Conservation (phyloP, 345 rosid species). For the Citrus cavaleriei region DNA sequence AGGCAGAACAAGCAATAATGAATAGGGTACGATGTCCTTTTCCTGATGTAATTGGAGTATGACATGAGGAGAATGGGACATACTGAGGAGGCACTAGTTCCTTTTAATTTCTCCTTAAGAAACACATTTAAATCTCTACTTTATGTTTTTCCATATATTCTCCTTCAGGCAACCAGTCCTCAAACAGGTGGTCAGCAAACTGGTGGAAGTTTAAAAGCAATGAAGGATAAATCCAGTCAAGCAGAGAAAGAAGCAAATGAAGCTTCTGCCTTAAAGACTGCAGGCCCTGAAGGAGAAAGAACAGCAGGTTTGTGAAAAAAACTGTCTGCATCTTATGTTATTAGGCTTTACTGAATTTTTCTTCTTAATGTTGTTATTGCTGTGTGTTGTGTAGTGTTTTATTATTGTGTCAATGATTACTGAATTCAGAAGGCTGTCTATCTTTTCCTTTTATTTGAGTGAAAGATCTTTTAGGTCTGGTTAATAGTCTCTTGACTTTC, state of each 20-base stretch:
- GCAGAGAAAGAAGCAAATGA: slow-evolving; percentile 60
- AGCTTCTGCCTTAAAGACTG: slow-evolving; percentile 68
- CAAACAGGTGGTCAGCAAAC: slow-evolving; percentile 64
- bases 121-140: slow-evolving; percentile 4
- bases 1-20: slow-evolving; percentile 75
- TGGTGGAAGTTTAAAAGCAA: slow-evolving; percentile 75
- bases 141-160: not conserved
- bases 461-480: not conserved
- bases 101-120: not conserved
- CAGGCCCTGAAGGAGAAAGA: slow-evolving; percentile 77
- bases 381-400: not conserved
- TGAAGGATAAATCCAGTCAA: slow-evolving; percentile 66
- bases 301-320: slow-evolving; percentile 63
- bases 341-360: not conserved
- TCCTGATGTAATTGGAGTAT: slow-evolving; percentile 7
- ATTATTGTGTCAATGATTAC: not conserved
- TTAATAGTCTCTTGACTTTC: not conserved
- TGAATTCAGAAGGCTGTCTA: not conserved
- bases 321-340: not conserved
- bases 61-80: not conserved
- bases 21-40: slow-evolving; percentile 54
- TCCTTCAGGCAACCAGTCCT: slow-evolving; percentile 83
- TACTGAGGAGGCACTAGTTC: not conserved
- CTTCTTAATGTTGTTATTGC: not conserved
- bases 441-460: not conserved